Conservation (phyloP, 2,329 filamentous ascomycete species). For the Penicillium decumbens region DNA sequence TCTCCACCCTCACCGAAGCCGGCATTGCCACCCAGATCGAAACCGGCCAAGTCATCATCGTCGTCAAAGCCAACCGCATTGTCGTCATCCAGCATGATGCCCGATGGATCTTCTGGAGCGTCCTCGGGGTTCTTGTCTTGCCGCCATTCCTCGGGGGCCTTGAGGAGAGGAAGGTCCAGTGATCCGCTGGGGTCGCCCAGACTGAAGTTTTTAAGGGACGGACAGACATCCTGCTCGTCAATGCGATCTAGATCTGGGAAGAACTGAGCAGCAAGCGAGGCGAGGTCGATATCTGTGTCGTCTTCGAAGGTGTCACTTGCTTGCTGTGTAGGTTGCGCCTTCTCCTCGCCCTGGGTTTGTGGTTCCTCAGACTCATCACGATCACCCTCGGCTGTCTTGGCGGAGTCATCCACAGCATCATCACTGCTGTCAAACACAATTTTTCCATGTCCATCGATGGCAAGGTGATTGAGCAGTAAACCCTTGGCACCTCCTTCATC, state of each 20-base stretch:
- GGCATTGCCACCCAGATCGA: constrained; percentile 64
- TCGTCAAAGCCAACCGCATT: constrained; percentile 77
- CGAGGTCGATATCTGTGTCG: constrained; percentile 74
- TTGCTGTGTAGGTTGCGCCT: constrained; percentile 29
- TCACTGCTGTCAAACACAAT: constrained; percentile 99
- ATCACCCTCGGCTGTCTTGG: constrained; percentile 35
- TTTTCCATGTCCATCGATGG: constrained; percentile 83
- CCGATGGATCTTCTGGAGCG: constrained; percentile 63
- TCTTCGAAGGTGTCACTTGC: constrained; percentile 39
- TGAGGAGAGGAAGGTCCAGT: constrained; percentile 86
- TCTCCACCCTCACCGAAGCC: constrained; percentile 95
- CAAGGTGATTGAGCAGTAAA: constrained; percentile 88
- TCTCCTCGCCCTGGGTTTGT: constrained; percentile 47
- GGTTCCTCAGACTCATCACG: constrained; percentile 44
- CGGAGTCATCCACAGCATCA: constrained; percentile 58
- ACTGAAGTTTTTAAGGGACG: constrained; percentile 89
- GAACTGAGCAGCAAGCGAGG: constrained; percentile 69
- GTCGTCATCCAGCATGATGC: constrained; percentile 80
- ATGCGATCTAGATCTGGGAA: constrained; percentile 74
- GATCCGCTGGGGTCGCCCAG: constrained; percentile 80
- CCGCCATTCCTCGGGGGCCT: constrained; percentile 80
- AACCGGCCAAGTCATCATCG: constrained; percentile 69
- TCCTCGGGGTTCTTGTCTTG: constrained; percentile 59
- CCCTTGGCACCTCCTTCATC: constrained; percentile 97
- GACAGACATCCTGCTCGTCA: constrained; percentile 86